Evolutionary conservation across 352 stramenopile genomes (phyloP), one percentile per base, ranked within the genome.

Genomic region (Pythium guiyangense): DNA sequence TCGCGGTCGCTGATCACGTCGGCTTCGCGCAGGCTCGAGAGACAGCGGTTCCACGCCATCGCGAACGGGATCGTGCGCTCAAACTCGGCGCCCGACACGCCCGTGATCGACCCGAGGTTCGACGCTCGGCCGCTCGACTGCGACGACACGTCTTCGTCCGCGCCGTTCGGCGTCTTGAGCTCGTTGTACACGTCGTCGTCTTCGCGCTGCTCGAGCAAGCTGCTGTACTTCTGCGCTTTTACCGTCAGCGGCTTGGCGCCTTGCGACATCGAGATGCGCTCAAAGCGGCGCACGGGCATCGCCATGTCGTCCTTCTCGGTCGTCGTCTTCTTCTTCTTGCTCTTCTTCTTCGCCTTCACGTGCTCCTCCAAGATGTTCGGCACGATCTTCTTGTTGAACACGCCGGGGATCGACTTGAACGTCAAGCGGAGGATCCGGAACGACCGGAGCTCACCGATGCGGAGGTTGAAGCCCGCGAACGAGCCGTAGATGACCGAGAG

Each of bases 351-450:
- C 53, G 88, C 84, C 64, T 88, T 88, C 69, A 91, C 84, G 26
- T 88, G 75, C n/a, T n/a, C n/a, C n/a, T n/a, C n/a, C n/a, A n/a
- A n/a, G 59, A 94, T 88, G 60, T 94, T 94, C 35, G 80, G 76
- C 20, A 94, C 82, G 56, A 94, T 86, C 54, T 94, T 94, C 66
- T 90, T 86, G 70, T 94, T 94, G 59, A 94, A 94, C 62, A 92
- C 80, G 26, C 82, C 65, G 15, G 84, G 84, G 54, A 94, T 94
- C 25, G 74, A 89, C 76, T 92, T 92, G 66, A 94, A 94, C 37
- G 84, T 80, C 25, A 90, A 61, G 11, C 84, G 82, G 10, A 94
- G 66, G 20, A 94, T 77, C 34, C 84, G 79, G 76, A 94, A 94
- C 11, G 84, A 94, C 12, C 84, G 82, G 26, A 94, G 53, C 34